Base-by-base conservation (phyloP, 2,329 filamentous ascomycete species). In the Podosphaera leucotricha region DNA sequence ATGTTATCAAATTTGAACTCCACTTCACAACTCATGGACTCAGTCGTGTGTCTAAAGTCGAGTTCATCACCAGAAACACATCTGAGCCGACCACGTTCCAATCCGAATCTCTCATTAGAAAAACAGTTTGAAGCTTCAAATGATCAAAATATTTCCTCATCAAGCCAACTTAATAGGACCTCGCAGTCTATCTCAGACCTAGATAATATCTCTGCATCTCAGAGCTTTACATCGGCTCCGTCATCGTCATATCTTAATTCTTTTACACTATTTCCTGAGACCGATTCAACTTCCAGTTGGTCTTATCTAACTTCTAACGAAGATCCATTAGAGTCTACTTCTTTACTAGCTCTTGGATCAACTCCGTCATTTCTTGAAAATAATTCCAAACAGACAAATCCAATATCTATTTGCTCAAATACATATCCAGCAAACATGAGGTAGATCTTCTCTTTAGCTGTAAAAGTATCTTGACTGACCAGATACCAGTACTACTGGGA, bases 41-140 rank as follows among this genome's bases (percentile, higher is more conserved):
- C 39, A 6, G 22, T 18, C 20, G 22, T 49, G 47, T 57, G 55
- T 57, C 54, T 57, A 53, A 52, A 54, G 46, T 49, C 50, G 49
- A 50, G 49, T 33, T 33, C 28, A 33, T 33, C 28, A n/a, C 28
- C 28, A 33, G 28, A 33, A 33, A 13, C 15, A 57, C 55, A 57
- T 54, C 50, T 48, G 53, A 55, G 47, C 48, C 57, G 55, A 53
- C 57, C 54, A 46, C 50, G 53, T 52, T 50, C 53, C 44, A 55
- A 51, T 46, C 53, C 50, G 47, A 51, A 56, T 51, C 52, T 55
- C 35, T 55, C 55, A 41, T 51, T 53, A 37, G 53, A 54, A 33
- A 50, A 52, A 44, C 43, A 52, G 37, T 54, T 57, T 47, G 51
- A 53, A 47, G 54, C 49, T 22, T 44, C 57, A 33, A 52, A 56